Percentiles rank a stretch among this genome's conserved stretches.
phyloP scores from a whole-genome alignment of 2,329 filamentous ascomycete genomes.

The Paraphoma chrysanthemicola region DNA sequence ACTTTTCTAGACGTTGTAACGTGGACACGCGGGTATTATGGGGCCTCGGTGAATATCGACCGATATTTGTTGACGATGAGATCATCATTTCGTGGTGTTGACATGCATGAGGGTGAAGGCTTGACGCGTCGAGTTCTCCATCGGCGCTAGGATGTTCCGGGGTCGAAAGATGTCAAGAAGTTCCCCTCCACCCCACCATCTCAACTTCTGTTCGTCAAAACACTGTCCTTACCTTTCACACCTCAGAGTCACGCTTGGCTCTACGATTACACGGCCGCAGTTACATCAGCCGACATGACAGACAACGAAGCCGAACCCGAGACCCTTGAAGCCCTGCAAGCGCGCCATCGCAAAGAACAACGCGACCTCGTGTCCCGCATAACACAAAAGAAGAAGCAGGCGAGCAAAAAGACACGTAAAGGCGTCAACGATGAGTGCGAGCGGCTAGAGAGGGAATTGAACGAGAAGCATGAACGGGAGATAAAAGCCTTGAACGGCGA shows the following conservation, averaged over 20 bases:
- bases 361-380: slow-evolving; percentile 84
- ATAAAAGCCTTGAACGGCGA: slow-evolving; percentile 50
- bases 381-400: slow-evolving; percentile 96
- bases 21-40: too few species aligned
- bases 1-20: too few species aligned
- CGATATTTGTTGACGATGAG: too few species aligned
- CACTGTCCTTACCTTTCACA: slow-evolving; percentile 7
- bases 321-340: slow-evolving; percentile 75
- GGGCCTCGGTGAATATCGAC: too few species aligned
- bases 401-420: slow-evolving; percentile 79
- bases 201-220: neutral
- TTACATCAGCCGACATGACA: slow-evolving; percentile 9
- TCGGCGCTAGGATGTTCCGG: neutral
- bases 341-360: slow-evolving; percentile 86
- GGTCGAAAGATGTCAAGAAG: slow-evolving; percentile 3
- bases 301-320: slow-evolving; percentile 14
- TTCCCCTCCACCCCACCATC: slow-evolving; percentile 15
- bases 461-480: slow-evolving; percentile 61
- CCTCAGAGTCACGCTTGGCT: neutral
- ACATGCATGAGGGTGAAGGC: too few species aligned
- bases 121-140: neutral
- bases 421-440: slow-evolving; percentile 69
- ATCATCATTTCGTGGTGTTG: too few species aligned
- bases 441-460: slow-evolving; percentile 62
- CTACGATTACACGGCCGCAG: too few species aligned